Evolutionary conservation across 441 rosid genomes (phyloP), one percentile per base, ranked within the genome.

Genomic region (Eutrema salsugineum): DNA sequence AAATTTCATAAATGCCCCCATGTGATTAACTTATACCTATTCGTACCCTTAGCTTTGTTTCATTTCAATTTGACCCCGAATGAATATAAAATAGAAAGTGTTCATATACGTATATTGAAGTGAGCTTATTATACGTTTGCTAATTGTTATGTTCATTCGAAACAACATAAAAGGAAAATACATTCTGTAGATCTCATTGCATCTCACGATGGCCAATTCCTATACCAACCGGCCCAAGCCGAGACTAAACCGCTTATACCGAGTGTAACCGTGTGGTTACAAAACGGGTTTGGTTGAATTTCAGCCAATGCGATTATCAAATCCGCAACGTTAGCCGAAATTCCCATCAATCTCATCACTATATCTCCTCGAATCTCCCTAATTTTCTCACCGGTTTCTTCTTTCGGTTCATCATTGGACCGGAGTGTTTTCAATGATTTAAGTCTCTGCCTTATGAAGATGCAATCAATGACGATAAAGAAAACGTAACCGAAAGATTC

Each of bases 201-300:
- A 62, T 50, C 64, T 77, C 50, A 93, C 0, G 91, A 86, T 5
- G 97, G 97, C 99, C 99, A 91, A 59, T 94, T 91, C 60, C 97
- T 85, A 65, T 91, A 94, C 97, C 97, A 90, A 54, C 97, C 97
- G 6, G 97, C 85, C 99, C 99, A 94, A 2, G 99, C 97, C 40
- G 99, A 91, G 53, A 94, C 97, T 76, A 91, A 79, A 9, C 99
- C 97, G 38, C 97, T 90, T 58, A 94, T 84, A 8, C 96, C 94
- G 8, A 91, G 88, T 46, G 93, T 82, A 42, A 91, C 70, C 3
- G 86, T 48, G 39, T 94, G 93, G 79, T 84, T 86, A 68, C 99
- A 90, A 38, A 90, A 86, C 2, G 94, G 97, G 58, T 94, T 91
- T 0, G 99, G 99, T 51, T 94, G 85, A 9, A 90, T 86, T 3